A percentile compares a stretch with the other conserved stretches of the same genome.
Conservation (phyloP, 225 moss, liverwort and hornwort genomes). For the Sphagnum tenellum region DNA sequence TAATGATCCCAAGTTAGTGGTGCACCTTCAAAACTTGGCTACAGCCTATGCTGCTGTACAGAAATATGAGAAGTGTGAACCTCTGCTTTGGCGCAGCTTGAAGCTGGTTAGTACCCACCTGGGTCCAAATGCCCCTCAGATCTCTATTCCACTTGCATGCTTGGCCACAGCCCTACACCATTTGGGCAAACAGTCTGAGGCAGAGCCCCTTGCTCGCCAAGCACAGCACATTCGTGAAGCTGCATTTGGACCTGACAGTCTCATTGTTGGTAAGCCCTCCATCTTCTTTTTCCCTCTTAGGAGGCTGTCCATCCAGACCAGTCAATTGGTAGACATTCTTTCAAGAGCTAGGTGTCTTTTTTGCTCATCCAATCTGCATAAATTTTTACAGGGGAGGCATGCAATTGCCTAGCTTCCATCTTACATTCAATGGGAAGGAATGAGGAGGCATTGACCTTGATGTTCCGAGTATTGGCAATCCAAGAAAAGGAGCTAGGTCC, state of each 20-base stretch:
- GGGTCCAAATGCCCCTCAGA: constrained; percentile 66
- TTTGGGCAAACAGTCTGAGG: constrained; percentile 56
- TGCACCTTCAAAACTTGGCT: constrained; percentile 73
- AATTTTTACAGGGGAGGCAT: constrained; percentile 67
- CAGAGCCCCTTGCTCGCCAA: constrained; percentile 79
- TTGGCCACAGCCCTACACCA: constrained; percentile 78
- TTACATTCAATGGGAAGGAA: constrained; percentile 51
- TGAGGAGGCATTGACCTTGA: constrained; percentile 46
- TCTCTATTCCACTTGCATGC: constrained; percentile 65
- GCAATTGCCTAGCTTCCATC: constrained; percentile 86
- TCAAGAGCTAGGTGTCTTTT: too few species aligned
- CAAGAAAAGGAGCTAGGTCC: constrained; percentile 72
- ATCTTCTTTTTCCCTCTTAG: background rate
- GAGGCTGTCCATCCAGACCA: too few species aligned
- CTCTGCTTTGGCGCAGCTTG: constrained; percentile 56
- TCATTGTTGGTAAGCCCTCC: constrained; percentile 45
- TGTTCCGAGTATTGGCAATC: constrained; percentile 69
- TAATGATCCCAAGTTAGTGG: constrained; percentile 58
- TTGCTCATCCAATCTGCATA: too few species aligned
- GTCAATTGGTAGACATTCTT: too few species aligned
- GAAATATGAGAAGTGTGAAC: constrained; percentile 71
- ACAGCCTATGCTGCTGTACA: constrained; percentile 64
- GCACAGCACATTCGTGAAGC: constrained; percentile 68
- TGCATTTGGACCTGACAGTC: constrained; percentile 58
- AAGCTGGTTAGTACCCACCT: constrained; percentile 57